Evolutionary conservation across 805 yeast genomes (phyloP), one percentile per base, ranked within the genome.

Genomic region (Candida mattraensis): DNA sequence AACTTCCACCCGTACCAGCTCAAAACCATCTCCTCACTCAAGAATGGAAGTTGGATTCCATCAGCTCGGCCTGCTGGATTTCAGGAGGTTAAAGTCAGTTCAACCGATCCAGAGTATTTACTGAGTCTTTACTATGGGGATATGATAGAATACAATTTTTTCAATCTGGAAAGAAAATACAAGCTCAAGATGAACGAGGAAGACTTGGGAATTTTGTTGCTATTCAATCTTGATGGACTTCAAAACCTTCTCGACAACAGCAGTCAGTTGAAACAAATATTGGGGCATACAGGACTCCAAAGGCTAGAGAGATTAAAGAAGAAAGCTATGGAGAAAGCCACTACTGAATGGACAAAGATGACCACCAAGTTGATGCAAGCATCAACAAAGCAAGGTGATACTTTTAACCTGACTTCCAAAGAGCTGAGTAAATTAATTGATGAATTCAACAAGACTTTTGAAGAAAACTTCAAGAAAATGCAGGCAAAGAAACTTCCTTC

Each of bases 381-480:
- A 48, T 83, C 95, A 2, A 78, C 83, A 10, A 78, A 78, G 19
- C 71, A 76, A 26, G 70, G 78, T 16, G 69, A 73, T 14, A 68
- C 69, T 35, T 58, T 65, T 28, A 52, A 56, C 19, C 46, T 59
- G 48, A 77, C 78, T n/a, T 83, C 85, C 47, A 93, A 91, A 53
- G 96, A 93, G 42, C 78, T 86, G 53, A 87, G 87, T 63, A 76
- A 75, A 45, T 50, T 60, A 28, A 47, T 57, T 16, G 63, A 58
- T 35, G 80, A 74, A 40, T 93, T 91, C 64, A 91, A 89, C 56
- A 76, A 76, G 18, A 82, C 81, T 28, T 85, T 93, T 55, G 98
- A 93, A 35, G 85, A 77, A 21, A 75, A 89, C 21, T 73, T 83
- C 16, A 71, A 70, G 19, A 78, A 73, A 38, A 85, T 84, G 54